These are phyloP conservation scores for Nitzschia sp. DNA, from an alignment of 108 stramenopile species.

Conservation along the genomic window DNA sequence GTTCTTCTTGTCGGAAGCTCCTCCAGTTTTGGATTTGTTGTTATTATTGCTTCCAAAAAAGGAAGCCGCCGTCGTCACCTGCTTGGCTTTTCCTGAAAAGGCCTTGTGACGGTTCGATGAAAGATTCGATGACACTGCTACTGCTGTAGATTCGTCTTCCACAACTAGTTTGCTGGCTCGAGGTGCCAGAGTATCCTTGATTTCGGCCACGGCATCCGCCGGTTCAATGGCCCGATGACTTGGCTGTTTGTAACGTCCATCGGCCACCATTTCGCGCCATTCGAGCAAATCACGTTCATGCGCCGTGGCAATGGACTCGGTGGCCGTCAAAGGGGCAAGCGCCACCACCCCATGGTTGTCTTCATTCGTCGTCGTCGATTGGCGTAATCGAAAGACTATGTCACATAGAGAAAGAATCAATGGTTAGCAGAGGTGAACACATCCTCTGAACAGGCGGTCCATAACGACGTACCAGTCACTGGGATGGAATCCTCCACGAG, in stretches of 20 bases:
- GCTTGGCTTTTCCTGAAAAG: slow-evolving; percentile 4
- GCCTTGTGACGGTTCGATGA: background rate
- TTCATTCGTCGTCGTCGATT: background rate
- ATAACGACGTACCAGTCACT: slow-evolving; percentile 7
- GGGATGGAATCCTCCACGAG: background rate
- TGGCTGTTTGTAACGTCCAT: background rate
- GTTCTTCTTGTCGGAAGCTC: too few relatives aligned
- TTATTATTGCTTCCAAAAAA: slow-evolving; percentile 24
- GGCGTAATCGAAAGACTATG: slow-evolving; percentile 15
- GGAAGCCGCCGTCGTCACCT: slow-evolving; percentile 24
- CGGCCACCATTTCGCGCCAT: slow-evolving; percentile 17
- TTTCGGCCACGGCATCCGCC: background rate
- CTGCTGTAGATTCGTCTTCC: background rate
- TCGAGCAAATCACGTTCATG: slow-evolving; percentile 31
- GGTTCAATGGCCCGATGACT: background rate
- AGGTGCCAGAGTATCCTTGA: background rate
- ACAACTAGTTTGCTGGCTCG: background rate
- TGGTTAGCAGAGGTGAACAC: too few relatives aligned
- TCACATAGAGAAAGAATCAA: background rate
- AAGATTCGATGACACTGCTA: background rate
- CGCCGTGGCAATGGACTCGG: slow-evolving; percentile 21
- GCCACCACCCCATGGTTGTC: slow-evolving; percentile 3
- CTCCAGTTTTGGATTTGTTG: background rate
- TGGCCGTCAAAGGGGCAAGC: background rate
- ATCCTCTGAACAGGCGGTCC: too few relatives aligned